Percentiles rank a stretch among this genome's conserved stretches.
These are phyloP conservation scores for Amphibolis antarctica DNA, from an alignment of 106 monocot genomes.

Conservation along the genomic window DNA sequence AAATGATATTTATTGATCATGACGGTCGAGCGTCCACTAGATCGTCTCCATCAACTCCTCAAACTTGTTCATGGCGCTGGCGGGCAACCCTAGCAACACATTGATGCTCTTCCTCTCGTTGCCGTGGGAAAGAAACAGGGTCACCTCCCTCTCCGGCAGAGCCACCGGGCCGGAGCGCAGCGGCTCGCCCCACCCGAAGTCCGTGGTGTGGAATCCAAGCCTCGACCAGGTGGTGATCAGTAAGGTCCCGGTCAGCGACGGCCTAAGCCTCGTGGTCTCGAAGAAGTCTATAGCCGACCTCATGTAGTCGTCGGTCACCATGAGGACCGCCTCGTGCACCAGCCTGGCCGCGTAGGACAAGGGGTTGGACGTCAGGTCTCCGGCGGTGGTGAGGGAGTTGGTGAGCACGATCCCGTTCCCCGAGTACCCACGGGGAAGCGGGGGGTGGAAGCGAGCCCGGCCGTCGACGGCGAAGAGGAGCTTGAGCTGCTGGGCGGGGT, in stretches of 20 bases:
- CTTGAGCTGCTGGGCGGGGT: conserved; percentile 26
- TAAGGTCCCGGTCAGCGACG: conserved; percentile 20
- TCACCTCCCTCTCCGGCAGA: conserved; percentile 80
- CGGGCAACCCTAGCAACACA: conserved; percentile 69
- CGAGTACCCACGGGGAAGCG: conserved; percentile 40
- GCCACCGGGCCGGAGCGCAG: conserved; percentile 58
- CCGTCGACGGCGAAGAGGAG: conserved; percentile 48
- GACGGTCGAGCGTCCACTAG: too few species aligned
- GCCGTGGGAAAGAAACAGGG: conserved; percentile 66
- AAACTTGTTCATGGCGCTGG: conserved; percentile 51
- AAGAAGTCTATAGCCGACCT: conserved; percentile 43
- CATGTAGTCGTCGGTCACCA: conserved; percentile 26
- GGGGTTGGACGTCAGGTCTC: conserved; percentile 20
- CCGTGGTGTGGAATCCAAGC: conserved; percentile 43
- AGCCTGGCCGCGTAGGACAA: conserved; percentile 12
- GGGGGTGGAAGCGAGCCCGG: conserved; percentile 22
- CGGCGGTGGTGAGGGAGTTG: conserved; percentile 23
- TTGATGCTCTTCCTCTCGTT: conserved; percentile 75
- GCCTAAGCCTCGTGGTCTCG: conserved; percentile 26
- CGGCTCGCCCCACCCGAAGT: conserved; percentile 90
- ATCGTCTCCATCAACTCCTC: conserved; percentile 10
- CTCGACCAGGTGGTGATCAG: conserved; percentile 19
- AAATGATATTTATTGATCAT: too few species aligned
- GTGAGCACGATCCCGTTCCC: conserved; percentile 45
- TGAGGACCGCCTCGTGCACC: conserved; percentile 24